phyloP scores from a whole-genome alignment of 2,329 filamentous ascomycete genomes.

The Geosmithia putterillii region DNA sequence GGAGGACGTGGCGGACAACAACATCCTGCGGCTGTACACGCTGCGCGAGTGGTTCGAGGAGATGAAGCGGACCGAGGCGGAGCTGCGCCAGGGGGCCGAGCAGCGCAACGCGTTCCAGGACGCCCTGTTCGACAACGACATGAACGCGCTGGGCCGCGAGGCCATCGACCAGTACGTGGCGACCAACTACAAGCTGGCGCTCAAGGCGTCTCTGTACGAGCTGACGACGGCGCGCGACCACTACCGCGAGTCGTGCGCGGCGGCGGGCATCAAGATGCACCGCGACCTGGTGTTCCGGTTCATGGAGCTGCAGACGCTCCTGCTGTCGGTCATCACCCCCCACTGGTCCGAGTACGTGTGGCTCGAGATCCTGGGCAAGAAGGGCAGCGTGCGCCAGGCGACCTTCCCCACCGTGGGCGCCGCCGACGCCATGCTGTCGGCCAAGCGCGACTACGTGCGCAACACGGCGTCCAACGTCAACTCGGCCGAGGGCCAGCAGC shows the following conservation, averaged over 20 bases:
- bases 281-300: slow-evolving; percentile 67
- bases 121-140: slow-evolving; percentile 82
- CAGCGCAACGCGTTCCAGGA: slow-evolving; percentile 67
- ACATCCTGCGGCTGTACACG: slow-evolving; percentile 71
- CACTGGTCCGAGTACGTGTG: slow-evolving; percentile 95
- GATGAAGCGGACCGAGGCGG: slow-evolving; percentile 53
- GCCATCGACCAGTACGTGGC: slow-evolving; percentile 66
- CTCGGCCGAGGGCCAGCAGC: slow-evolving; percentile 68
- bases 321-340: slow-evolving; percentile 74
- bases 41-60: slow-evolving; percentile 91
- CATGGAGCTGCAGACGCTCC: slow-evolving; percentile 73
- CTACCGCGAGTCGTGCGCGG: slow-evolving; percentile 73
- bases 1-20: slow-evolving; percentile 85
- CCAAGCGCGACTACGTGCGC: slow-evolving; percentile 73
- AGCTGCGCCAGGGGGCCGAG: slow-evolving; percentile 57
- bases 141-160: slow-evolving; percentile 73
- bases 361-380: slow-evolving; percentile 76
- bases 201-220: slow-evolving; percentile 36
- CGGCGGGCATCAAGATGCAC: slow-evolving; percentile 77
- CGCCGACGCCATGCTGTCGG: slow-evolving; percentile 55
- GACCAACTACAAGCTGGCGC: slow-evolving; percentile 67
- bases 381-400: slow-evolving; percentile 67
- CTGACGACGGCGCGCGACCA: slow-evolving; percentile 48
- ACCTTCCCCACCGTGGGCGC: slow-evolving; percentile 50
- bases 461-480: slow-evolving; percentile 59